Conservation (phyloP, 2,329 filamentous ascomycete genomes). For the Exophiala alcalophila region DNA sequence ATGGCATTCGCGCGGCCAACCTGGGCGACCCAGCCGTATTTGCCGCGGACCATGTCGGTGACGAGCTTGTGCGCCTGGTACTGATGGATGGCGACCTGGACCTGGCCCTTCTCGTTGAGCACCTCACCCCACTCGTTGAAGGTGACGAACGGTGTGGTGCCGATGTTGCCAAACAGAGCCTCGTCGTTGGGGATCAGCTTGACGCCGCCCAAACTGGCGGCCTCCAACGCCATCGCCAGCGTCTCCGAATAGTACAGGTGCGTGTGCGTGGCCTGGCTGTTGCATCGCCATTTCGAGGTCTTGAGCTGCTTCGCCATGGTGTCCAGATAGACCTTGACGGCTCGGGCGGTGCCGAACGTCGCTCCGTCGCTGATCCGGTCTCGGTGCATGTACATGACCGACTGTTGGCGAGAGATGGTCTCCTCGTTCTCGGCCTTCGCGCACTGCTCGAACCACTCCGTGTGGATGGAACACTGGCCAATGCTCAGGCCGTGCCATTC, state of each 20-base stretch:
- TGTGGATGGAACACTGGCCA: constrained; percentile 15
- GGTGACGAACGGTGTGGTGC: constrained; percentile 9
- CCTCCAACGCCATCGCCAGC: not conserved
- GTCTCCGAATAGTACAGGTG: constrained; percentile 14
- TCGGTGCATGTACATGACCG: constrained; percentile 1
- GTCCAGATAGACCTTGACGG: constrained; percentile 11
- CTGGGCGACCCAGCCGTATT: constrained; percentile 8
- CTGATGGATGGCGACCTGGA: constrained; percentile 11
- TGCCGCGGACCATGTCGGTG: constrained; percentile 5
- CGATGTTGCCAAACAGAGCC: constrained; percentile 10
- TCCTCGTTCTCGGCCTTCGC: constrained; percentile 1
- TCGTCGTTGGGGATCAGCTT: constrained; percentile 9
- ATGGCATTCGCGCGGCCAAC: constrained; percentile 3
- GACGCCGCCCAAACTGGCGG: not conserved
- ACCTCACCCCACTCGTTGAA: constrained; percentile 17
- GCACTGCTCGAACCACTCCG: constrained; percentile 10
- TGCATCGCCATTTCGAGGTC: constrained; percentile 1
- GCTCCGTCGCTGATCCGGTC: constrained; percentile 12
- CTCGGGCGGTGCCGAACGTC: constrained; percentile 9
- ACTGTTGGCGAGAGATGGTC: constrained; percentile 3
- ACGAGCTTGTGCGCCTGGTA: constrained; percentile 10
- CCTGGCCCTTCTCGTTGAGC: constrained; percentile 12
- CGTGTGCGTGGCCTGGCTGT: constrained; percentile 17
- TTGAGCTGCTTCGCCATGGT: constrained; percentile 7
- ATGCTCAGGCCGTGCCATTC: constrained; percentile 15